phyloP scores from a whole-genome alignment of 2,329 filamentous ascomycete genomes.

The Stemphylium beticola region DNA sequence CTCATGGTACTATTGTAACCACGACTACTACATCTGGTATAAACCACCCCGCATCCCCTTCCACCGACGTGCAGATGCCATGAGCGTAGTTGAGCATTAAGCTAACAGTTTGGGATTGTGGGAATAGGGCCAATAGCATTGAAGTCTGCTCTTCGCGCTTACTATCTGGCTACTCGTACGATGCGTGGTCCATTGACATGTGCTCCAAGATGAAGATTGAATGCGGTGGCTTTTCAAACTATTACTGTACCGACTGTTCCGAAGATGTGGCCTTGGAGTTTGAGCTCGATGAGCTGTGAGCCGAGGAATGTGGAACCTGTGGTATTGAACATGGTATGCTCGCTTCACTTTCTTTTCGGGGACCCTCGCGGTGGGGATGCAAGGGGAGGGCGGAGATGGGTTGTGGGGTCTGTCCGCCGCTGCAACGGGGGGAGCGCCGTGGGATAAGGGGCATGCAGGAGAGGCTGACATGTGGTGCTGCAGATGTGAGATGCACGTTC shows the following conservation, averaged over 20 bases:
- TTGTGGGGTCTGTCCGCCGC: too few relatives aligned
- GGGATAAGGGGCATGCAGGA: too few relatives aligned
- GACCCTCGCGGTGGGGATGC: too few relatives aligned
- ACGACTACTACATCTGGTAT: constrained; percentile 56
- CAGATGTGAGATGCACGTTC: too few relatives aligned
- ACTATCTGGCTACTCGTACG: constrained; percentile 55
- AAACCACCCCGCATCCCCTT: background rate
- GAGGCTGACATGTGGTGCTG: too few relatives aligned
- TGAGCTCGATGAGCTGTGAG: constrained; percentile 50
- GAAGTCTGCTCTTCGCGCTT: constrained; percentile 55
- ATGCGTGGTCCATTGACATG: constrained; percentile 58
- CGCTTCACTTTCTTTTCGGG: constrained; percentile 6
- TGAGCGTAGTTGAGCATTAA: background rate
- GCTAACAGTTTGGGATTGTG: background rate
- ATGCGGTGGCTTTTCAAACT: constrained; percentile 53
- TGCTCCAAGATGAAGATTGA: constrained; percentile 51
- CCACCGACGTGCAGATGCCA: background rate
- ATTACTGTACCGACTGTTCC: constrained; percentile 54
- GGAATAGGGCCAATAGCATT: constrained; percentile 48
- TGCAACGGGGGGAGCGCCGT: too few relatives aligned
- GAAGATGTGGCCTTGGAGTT: constrained; percentile 53
- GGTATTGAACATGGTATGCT: background rate
- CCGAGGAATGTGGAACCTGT: background rate
- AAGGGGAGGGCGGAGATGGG: too few relatives aligned
- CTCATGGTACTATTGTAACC: constrained; percentile 57